A percentile compares a stretch with the other conserved stretches of the same genome.
Conservation (phyloP, 768 basidiomycete species). For the Hygrophoropsis aurantiaca region DNA sequence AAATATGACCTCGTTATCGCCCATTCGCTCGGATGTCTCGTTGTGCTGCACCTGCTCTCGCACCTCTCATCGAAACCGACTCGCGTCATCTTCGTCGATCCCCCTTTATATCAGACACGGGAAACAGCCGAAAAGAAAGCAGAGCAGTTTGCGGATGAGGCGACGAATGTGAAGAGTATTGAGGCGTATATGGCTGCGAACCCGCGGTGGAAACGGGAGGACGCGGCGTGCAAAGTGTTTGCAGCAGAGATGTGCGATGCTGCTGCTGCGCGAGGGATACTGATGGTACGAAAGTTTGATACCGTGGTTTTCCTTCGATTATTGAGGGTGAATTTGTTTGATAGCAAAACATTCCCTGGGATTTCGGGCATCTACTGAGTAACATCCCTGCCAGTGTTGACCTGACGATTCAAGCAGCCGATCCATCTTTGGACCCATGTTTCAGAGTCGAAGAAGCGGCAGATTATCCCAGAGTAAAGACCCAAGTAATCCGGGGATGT, state of each 20-base stretch:
- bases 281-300: constrained; percentile 2
- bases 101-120: background rate
- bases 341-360: constrained; percentile 3
- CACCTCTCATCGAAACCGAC: background rate
- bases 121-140: constrained; percentile 2
- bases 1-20: background rate
- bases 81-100: background rate
- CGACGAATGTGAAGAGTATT: constrained; percentile 3
- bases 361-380: background rate
- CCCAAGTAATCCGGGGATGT: background rate
- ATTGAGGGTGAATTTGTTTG: background rate
- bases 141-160: background rate
- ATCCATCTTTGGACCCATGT: background rate
- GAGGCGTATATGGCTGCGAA: constrained; percentile 7
- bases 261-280: constrained; percentile 4
- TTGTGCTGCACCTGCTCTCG: constrained; percentile 3
- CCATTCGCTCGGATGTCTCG: background rate
- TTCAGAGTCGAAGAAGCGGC: background rate
- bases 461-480: background rate
- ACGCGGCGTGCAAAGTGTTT: constrained; percentile 11
- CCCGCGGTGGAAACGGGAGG: constrained; percentile 15
- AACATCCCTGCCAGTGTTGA: constrained; percentile 1
- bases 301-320: too few species aligned
- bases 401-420: background rate
- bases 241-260: constrained; percentile 8